Conservation (phyloP, 306 rosid genomes). For the Geum urbanum region DNA sequence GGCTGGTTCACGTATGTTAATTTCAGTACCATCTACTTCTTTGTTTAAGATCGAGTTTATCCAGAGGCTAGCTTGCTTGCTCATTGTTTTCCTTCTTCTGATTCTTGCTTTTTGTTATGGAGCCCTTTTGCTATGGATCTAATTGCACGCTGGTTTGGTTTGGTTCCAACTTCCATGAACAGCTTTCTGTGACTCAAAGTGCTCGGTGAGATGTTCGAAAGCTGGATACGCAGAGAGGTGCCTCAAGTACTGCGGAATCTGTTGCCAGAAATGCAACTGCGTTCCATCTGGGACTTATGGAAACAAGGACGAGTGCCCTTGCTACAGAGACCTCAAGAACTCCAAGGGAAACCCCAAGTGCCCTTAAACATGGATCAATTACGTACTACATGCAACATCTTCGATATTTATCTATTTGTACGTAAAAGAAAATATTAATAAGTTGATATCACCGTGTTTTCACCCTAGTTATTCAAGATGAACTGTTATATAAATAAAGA, state of each 20-base stretch:
- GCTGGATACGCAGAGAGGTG: slow-evolving; percentile 67
- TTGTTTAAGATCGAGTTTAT: too few species aligned
- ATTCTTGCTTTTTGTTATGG: not conserved
- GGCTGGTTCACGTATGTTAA: slow-evolving; percentile 56
- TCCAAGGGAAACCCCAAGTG: slow-evolving; percentile 72
- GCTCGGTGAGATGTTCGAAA: slow-evolving; percentile 52
- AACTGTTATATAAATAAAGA: too few species aligned
- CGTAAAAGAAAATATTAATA: too few species aligned
- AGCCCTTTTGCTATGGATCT: not conserved
- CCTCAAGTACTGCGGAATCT: slow-evolving; percentile 70
- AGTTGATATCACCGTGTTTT: too few species aligned
- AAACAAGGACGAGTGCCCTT: slow-evolving; percentile 87
- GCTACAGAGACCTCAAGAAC: slow-evolving; percentile 73
- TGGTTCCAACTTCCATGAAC: not conserved
- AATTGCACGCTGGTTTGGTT: not conserved
- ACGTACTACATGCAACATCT: too few species aligned
- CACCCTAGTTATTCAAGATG: too few species aligned
- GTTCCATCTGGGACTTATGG: slow-evolving; percentile 93
- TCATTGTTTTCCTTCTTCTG: not conserved
- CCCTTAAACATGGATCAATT: slow-evolving; percentile 39
- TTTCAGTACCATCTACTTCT: not conserved
- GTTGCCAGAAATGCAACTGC: slow-evolving; percentile 71
- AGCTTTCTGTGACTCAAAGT: slow-evolving; percentile 58
- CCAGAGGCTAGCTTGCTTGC: too few species aligned
- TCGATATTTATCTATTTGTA: not conserved